These are phyloP conservation scores for Pharus latifolius DNA, from an alignment of 176 grass and related monocot species.

Conservation along the genomic window DNA sequence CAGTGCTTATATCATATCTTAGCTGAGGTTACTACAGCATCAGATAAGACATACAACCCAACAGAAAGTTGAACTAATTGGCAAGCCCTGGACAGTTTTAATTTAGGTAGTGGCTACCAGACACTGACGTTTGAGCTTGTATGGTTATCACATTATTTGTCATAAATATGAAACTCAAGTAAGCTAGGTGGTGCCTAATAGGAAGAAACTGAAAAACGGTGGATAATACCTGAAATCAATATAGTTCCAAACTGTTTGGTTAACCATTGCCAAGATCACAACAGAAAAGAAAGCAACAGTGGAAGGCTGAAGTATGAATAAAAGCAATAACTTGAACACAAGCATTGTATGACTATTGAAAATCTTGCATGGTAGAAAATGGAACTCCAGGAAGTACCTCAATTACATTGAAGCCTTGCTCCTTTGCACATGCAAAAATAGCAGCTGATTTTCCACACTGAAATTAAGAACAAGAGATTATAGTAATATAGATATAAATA, in stretches of 20 bases:
- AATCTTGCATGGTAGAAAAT: not conserved
- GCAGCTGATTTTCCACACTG: slow-evolving; percentile 97
- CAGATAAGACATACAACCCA: not conserved
- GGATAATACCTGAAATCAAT: not conserved
- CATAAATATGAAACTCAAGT: not conserved
- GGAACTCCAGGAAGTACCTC: slow-evolving; percentile 46
- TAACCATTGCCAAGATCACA: not conserved
- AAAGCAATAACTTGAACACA: not conserved
- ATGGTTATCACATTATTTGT: not conserved
- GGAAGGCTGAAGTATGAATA: not conserved
- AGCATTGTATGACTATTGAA: not conserved
- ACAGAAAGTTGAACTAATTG: not conserved
- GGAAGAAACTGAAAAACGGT: not conserved
- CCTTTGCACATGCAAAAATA: slow-evolving; percentile 88
- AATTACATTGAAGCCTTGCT: slow-evolving; percentile 86
- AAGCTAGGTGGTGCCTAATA: not conserved
- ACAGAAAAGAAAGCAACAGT: not conserved
- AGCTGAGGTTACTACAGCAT: not conserved
- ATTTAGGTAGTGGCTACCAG: not conserved
- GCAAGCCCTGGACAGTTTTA: not conserved
- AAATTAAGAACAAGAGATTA: slow-evolving; percentile 18
- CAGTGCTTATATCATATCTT: not conserved
- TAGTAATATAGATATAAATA: slow-evolving; percentile 16
- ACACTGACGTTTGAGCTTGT: not conserved
- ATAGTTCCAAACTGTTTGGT: not conserved